These are phyloP conservation scores for Amanita polypyramis DNA, from an alignment of 768 basidiomycete species.

Conservation along the genomic window DNA sequence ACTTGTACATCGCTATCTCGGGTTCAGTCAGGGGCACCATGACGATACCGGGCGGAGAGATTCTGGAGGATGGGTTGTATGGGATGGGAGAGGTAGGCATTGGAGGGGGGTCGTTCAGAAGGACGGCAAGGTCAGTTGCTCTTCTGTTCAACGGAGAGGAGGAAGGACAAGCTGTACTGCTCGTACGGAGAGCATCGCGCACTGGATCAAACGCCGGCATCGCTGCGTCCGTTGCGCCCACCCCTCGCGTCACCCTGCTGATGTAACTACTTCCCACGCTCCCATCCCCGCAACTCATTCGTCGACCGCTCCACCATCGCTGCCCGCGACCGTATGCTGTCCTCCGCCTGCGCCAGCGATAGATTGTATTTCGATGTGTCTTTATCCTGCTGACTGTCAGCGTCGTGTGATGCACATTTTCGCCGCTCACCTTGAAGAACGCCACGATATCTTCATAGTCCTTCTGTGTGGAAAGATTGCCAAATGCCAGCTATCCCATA, in stretches of 20 bases:
- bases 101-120: constrained; percentile 43
- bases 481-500: constrained; percentile 22
- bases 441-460: constrained; percentile 52
- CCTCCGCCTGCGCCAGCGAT: constrained; percentile 55
- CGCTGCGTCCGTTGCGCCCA: constrained; percentile 8
- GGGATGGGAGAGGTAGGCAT: constrained; percentile 31
- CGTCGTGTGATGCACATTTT: constrained; percentile 6
- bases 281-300: constrained; percentile 44
- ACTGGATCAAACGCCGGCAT: constrained; percentile 83
- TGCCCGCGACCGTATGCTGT: constrained; percentile 49
- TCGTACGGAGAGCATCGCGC: constrained; percentile 57
- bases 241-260: constrained; percentile 14
- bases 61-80: constrained; percentile 55
- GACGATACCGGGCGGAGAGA: constrained; percentile 50
- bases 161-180: constrained; percentile 13
- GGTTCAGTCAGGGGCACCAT: constrained; percentile 52
- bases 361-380: constrained; percentile 62
- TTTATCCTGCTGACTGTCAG: constrained; percentile 35
- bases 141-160: constrained; percentile 38
- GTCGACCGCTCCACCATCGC: constrained; percentile 60
- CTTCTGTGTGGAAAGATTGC: constrained; percentile 47
- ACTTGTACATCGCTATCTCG: constrained; percentile 51
- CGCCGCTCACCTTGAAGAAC: constrained; percentile 62
- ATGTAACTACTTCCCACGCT: constrained; percentile 16
- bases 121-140: constrained; percentile 67